A percentile compares a stretch with the other conserved stretches of the same genome.
Evolutionary conservation across 345 rosid genomes (phyloP).

Genomic region (Crucihimalaya himalaica): DNA sequence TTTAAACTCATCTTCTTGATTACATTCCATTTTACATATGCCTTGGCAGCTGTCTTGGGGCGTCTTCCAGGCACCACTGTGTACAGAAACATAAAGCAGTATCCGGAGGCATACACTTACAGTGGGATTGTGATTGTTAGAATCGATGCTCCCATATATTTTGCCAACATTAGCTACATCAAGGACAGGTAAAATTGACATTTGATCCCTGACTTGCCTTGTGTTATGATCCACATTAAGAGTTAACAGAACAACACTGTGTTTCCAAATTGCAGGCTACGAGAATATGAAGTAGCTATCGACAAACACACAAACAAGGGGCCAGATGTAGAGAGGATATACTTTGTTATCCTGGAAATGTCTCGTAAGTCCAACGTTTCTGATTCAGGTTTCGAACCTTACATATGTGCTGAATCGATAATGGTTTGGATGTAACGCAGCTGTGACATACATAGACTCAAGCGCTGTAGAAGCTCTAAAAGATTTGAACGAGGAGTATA

Average conservation of each 20-base stretch:
- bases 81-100: constrained; percentile 83
- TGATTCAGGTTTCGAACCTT: background rate
- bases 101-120: constrained; percentile 94
- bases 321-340: constrained; percentile 71
- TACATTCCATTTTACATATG: constrained; percentile 17
- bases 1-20: constrained; percentile 1
- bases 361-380: constrained; percentile 65
- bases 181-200: constrained; percentile 67
- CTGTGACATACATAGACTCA: constrained; percentile 84
- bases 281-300: constrained; percentile 77
- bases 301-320: constrained; percentile 72
- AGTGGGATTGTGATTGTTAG: constrained; percentile 92
- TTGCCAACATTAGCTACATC: constrained; percentile 90
- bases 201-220: background rate
- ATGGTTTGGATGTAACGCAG: constrained; percentile 42
- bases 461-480: constrained; percentile 92
- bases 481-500: constrained; percentile 82
- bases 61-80: constrained; percentile 98
- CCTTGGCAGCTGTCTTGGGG: constrained; percentile 85
- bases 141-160: constrained; percentile 93
- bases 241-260: constrained; percentile 13
- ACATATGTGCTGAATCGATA: background rate
- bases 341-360: constrained; percentile 86
- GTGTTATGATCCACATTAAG: constrained; percentile 11
- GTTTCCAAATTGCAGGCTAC: constrained; percentile 51